These are phyloP conservation scores for Uncinocarpus reesii DNA, from an alignment of 2,329 filamentous ascomycete genomes.

Conservation along the genomic window DNA sequence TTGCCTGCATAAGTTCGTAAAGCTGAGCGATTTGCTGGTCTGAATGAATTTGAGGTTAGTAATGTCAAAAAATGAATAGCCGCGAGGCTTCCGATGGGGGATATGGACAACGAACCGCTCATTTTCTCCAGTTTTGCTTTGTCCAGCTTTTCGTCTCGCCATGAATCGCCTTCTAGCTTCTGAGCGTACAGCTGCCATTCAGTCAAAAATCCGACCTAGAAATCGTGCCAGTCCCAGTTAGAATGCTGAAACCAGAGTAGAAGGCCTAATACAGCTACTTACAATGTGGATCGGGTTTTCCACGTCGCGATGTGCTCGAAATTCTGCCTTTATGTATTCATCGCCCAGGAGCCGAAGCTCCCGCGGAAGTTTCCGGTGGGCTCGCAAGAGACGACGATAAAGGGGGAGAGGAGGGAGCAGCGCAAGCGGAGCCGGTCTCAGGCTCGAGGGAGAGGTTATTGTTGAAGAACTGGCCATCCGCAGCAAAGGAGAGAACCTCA, in stretches of 20 bases:
- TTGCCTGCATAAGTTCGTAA: constrained; percentile 86
- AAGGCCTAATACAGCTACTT: constrained; percentile 29
- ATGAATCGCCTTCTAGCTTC: constrained; percentile 74
- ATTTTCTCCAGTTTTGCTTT: constrained; percentile 77
- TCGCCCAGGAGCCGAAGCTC: constrained; percentile 78
- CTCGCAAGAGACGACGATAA: constrained; percentile 76
- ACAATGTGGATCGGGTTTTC: constrained; percentile 91
- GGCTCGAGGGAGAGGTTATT: constrained; percentile 32
- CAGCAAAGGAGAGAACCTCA: constrained; percentile 30
- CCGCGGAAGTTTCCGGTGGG: constrained; percentile 66
- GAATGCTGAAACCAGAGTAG: not conserved
- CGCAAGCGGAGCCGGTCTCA: constrained; percentile 47
- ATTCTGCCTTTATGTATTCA: constrained; percentile 87
- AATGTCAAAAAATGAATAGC: not conserved
- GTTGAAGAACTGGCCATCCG: constrained; percentile 34
- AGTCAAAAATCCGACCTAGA: constrained; percentile 81
- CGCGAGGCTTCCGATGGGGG: not conserved
- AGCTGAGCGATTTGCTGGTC: constrained; percentile 89
- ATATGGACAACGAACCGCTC: constrained; percentile 62
- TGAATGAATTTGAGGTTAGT: constrained; percentile 35
- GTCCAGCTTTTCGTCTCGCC: constrained; percentile 78
- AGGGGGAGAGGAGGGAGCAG: constrained; percentile 79
- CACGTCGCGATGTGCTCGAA: constrained; percentile 67
- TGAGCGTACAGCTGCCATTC: constrained; percentile 97
- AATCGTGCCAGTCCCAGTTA: not conserved